Conservation (phyloP, 2,329 filamentous ascomycete genomes). For the Tolypocladium amazonense region DNA sequence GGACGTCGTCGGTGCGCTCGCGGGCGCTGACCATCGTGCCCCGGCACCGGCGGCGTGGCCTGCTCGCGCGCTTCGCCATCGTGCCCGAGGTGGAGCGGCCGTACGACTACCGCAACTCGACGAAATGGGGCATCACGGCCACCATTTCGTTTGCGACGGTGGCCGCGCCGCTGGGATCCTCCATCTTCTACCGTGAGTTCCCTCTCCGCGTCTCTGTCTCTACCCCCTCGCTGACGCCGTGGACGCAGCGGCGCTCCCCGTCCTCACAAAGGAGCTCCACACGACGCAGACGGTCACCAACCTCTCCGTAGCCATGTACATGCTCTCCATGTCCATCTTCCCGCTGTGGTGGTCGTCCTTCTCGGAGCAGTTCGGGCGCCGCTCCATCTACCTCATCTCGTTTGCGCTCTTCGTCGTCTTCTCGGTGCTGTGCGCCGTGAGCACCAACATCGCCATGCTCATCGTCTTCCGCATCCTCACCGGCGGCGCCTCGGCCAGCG, state of each 20-base stretch:
- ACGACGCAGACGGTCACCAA: constrained; percentile 59
- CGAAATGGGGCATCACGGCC: constrained; percentile 77
- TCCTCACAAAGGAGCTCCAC: constrained; percentile 52
- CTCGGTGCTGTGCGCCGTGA: constrained; percentile 57
- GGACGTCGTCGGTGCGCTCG: constrained; percentile 27
- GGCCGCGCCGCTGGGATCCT: constrained; percentile 72
- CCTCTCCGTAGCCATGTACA: constrained; percentile 67
- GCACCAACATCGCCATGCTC: constrained; percentile 62
- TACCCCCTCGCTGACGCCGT: constrained; percentile 1
- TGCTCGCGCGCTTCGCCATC: constrained; percentile 60
- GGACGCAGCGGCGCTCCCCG: constrained; percentile 51
- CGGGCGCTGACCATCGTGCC: constrained; percentile 29
- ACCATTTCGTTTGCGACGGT: constrained; percentile 68
- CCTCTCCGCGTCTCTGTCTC: background rate
- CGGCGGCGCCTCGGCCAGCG: constrained; percentile 68
- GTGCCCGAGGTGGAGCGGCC: constrained; percentile 72
- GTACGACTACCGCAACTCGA: constrained; percentile 58
- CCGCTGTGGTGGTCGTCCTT: constrained; percentile 83
- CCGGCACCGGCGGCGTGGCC: constrained; percentile 48
- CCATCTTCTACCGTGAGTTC: constrained; percentile 67
- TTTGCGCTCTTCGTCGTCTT: constrained; percentile 65
- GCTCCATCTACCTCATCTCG: constrained; percentile 68
- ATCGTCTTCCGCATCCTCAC: constrained; percentile 64
- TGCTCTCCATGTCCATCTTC: constrained; percentile 75
- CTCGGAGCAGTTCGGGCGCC: constrained; percentile 60